Evolutionary conservation across 2,329 filamentous ascomycete genomes (phyloP), one percentile per base, ranked within the genome.

Genomic region (Trichoderma asperellum): DNA sequence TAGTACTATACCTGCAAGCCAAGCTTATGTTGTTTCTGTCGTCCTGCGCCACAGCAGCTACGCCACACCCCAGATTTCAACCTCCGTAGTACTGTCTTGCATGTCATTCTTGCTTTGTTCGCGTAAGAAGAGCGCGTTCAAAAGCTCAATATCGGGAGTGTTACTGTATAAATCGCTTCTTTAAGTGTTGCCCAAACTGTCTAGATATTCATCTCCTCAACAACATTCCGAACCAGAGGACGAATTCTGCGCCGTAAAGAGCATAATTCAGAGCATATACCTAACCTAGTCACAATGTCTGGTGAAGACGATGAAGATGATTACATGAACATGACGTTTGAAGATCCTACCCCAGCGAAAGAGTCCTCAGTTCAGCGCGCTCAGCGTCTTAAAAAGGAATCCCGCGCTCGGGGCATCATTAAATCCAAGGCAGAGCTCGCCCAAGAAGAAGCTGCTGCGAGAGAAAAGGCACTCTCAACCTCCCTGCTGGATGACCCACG

Each of bases 241-340:
- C 16, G 11, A 43, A 16, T 2, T 2, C 14, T 18, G 18, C 5
- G 12, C 18, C 27, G 24, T 27, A 8, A 18, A 43, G 1, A 12
- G 4, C 37, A 21, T 16, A 47, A 27, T n/a, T 18, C 10, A 18
- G 7, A 49, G 21, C 11, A 16, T n/a, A 32, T 27, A n/a, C n/a
- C n/a, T n/a, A n/a, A n/a, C n/a, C n/a, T n/a, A 12, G 34, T n/a
- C 47, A 52, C 49, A 52, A 69, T 69, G 66, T 57, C 69, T 16
- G 59, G 29, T 8, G 40, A 64, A 2, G 92, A 93, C 7, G 92
- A 94, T 24, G 92, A 94, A 72, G 94, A 97, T 72, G 96, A 99
- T 80, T 98, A 99, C 84, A 96, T 99, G 92, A 93, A 91, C 75
- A 98, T 99, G 95, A 86, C 90, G 16, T 94, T 99, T 77, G 85